Base-by-base conservation (phyloP, 306 rosid genomes). In the Calophaca sinica region DNA sequence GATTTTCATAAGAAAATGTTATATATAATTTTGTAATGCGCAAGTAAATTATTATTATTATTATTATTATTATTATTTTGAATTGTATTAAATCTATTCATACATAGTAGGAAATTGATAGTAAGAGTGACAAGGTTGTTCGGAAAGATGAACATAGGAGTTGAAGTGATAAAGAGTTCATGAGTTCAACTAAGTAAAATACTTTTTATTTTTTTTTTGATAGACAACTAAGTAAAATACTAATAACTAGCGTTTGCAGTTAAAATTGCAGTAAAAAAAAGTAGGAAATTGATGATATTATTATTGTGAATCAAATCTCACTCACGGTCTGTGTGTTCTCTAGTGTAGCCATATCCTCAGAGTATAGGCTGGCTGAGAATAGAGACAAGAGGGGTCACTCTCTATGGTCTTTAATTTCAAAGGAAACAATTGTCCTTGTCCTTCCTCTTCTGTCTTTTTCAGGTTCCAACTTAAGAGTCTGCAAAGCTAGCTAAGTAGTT, bases 361-460 rank as follows among this genome's bases (percentile, higher is more conserved):
- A 60, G 49, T 42, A 29, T 41, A 29, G 29, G 14, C 14, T 9
- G 11, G 63, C 3, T 33, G 4, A 50, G 45, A 65, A 33, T 28
- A 44, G 9, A 44, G 78, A 79, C 74, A 72, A 72, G 68, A 63
- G 10, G 57, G 62, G 78, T 63, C 68, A 71, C 67, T 52, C 52
- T 52, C 58, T 1, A 35, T 61, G 6, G 46, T 62, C 60, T 62
- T 68, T 71, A 10, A 71, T 71, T 62, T 61, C 72, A 61, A 70
- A 78, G 59, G 33, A 52, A 78, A 70, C 67, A 15, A 33, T 32
- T 79, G 61, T 62, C 72, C 33, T 71, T 62, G 60, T 54, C 74
- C 61, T 54, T 64, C 68, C 35, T 53, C 68, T 52, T 33, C 60
- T 1, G 32, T 49, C 65, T 10, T 38, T 50, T 70, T 61, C 82